Evolutionary conservation across 192 early-diverging fungal species (phyloP).

Genomic region (Spizellomyces sp.): DNA sequence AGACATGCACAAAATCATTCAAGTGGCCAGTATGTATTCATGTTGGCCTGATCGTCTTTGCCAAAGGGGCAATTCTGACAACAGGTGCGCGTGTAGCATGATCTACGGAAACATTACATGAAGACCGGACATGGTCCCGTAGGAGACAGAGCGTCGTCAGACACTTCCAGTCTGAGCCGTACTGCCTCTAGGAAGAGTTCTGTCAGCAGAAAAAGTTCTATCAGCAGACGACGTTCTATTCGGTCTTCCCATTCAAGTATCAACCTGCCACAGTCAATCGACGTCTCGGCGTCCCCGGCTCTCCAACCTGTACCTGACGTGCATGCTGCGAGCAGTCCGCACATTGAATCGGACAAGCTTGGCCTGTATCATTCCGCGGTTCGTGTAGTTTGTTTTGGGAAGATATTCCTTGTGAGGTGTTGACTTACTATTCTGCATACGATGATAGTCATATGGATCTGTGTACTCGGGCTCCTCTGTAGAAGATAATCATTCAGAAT

Average conservation of each 20-base stretch:
- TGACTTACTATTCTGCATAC: background rate
- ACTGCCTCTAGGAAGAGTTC: background rate
- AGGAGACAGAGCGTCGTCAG: background rate
- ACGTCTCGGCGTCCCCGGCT: too few relatives aligned
- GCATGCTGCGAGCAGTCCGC: too few relatives aligned
- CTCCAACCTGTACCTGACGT: too few relatives aligned
- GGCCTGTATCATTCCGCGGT: too few relatives aligned
- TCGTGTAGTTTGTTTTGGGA: too few relatives aligned
- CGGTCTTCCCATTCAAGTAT: too few relatives aligned
- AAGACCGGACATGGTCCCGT: constrained; percentile 28
- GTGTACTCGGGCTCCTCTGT: constrained; percentile 23
- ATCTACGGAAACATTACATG: constrained; percentile 26
- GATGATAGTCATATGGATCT: constrained; percentile 13
- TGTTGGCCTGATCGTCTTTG: too few relatives aligned
- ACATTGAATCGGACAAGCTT: too few relatives aligned
- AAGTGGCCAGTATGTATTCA: constrained; percentile 21
- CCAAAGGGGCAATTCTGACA: too few relatives aligned
- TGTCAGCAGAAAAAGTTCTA: constrained; percentile 12
- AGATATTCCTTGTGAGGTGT: too few relatives aligned
- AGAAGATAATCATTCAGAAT: constrained; percentile 11
- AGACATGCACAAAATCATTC: constrained; percentile 28
- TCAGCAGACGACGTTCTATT: background rate
- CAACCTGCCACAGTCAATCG: too few relatives aligned
- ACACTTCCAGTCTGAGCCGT: too few relatives aligned
- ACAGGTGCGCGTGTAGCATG: constrained; percentile 7